These are phyloP conservation scores for Westerdykella aurantiaca DNA, from an alignment of 2,329 filamentous ascomycete species.

Conservation along the genomic window DNA sequence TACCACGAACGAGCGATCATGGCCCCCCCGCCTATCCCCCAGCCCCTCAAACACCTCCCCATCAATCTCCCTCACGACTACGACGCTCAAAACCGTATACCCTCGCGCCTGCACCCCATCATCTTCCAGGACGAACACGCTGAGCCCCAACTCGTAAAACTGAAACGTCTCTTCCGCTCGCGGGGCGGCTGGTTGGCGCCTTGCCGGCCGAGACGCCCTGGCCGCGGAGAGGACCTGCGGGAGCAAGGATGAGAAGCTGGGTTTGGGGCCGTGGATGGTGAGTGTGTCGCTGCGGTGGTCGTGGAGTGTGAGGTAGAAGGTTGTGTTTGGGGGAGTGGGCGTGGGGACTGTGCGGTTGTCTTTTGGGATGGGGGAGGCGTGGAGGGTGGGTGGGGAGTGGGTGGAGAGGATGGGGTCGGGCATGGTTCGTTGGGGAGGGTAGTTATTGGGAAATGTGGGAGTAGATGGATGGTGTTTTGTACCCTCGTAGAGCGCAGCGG, in stretches of 20 bases:
- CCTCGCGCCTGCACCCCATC: background rate
- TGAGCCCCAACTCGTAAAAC: background rate
- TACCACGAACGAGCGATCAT: too few relatives aligned
- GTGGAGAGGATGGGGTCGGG: too few relatives aligned
- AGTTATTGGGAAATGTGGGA: too few relatives aligned
- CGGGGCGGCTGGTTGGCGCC: slow-evolving; percentile 12
- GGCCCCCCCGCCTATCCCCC: too few relatives aligned
- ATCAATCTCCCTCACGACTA: too few relatives aligned
- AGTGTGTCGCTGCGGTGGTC: slow-evolving; percentile 13
- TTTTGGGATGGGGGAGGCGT: too few relatives aligned
- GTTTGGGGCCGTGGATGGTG: slow-evolving; percentile 14
- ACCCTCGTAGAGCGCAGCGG: too few relatives aligned
- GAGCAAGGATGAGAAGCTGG: slow-evolving; percentile 14
- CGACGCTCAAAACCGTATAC: too few relatives aligned
- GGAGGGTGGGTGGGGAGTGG: too few relatives aligned
- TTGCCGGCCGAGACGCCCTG: slow-evolving; percentile 14
- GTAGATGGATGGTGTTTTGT: too few relatives aligned
- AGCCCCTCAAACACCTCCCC: too few relatives aligned
- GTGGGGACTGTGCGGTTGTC: slow-evolving; percentile 11
- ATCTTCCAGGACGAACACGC: background rate
- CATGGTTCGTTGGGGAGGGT: too few relatives aligned
- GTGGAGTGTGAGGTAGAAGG: slow-evolving; percentile 5
- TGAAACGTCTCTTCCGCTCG: background rate
- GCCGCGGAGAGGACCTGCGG: slow-evolving; percentile 10
- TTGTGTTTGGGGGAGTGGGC: background rate